These are phyloP conservation scores for Physocladia obscura DNA, from an alignment of 192 early-diverging fungal species.

Conservation along the genomic window DNA sequence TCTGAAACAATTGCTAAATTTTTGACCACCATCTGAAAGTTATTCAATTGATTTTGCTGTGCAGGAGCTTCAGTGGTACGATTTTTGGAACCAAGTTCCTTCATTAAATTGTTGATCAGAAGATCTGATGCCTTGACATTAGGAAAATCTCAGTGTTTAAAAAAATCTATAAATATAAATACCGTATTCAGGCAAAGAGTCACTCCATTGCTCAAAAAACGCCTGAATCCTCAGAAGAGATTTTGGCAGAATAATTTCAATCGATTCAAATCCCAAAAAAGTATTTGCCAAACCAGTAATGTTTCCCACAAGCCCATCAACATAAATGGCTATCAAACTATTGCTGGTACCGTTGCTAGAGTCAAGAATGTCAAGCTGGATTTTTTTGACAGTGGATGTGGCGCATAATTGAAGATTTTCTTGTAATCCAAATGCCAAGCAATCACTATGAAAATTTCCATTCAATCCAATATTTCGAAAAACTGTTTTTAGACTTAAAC, in stretches of 20 bases:
- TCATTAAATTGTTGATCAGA: conserved; percentile 66
- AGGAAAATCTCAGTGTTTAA: conserved; percentile 14
- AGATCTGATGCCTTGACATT: conserved; percentile 54
- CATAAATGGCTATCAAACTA: conserved; percentile 4
- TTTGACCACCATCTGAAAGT: conserved; percentile 59
- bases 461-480: not conserved
- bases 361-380: conserved; percentile 4
- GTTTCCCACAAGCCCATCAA: not conserved
- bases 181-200: conserved; percentile 37
- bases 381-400: not conserved
- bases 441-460: not conserved
- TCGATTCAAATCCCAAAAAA: conserved; percentile 14
- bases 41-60: not conserved
- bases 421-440: not conserved
- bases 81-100: conserved; percentile 56
- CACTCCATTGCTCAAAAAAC: conserved; percentile 77
- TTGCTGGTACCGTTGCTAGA: not conserved
- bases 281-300: not conserved
- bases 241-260: conserved; percentile 37
- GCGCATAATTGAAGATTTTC: not conserved
- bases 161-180: not conserved
- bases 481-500: conserved; percentile 13
- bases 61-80: not conserved
- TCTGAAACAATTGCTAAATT: conserved; percentile 60
- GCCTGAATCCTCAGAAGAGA: conserved; percentile 71